phyloP scores from a whole-genome alignment of 2,329 filamentous ascomycete genomes.

The Albifimbria verrucaria region DNA sequence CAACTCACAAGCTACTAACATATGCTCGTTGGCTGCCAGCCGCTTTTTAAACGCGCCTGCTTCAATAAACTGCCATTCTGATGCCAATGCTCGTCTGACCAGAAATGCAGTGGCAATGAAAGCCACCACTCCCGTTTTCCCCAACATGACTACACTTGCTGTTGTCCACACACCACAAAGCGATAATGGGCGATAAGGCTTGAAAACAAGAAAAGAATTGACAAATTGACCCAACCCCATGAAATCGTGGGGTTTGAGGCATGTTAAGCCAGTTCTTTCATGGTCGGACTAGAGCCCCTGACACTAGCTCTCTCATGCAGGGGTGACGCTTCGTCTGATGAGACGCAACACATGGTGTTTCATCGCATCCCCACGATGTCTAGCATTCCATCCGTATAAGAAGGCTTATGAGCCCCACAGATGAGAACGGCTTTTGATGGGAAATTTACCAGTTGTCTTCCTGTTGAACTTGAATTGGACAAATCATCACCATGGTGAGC shows the following conservation, averaged over 20 bases:
- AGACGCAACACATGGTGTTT: constrained; percentile 1
- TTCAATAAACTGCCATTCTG: constrained; percentile 7
- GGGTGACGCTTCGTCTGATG: too few relatives aligned
- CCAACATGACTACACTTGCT: background rate
- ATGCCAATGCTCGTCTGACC: background rate
- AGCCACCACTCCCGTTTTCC: background rate
- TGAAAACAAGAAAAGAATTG: constrained; percentile 1
- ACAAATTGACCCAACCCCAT: too few relatives aligned
- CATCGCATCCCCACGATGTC: background rate
- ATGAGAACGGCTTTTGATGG: too few relatives aligned
- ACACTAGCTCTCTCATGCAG: too few relatives aligned
- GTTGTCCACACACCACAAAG: too few relatives aligned
- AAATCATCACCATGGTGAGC: background rate
- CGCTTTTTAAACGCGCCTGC: constrained; percentile 6
- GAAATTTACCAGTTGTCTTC: background rate
- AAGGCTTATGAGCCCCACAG: too few relatives aligned
- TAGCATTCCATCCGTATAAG: too few relatives aligned
- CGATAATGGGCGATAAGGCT: too few relatives aligned
- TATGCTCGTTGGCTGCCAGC: constrained; percentile 14
- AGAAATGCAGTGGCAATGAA: constrained; percentile 3
- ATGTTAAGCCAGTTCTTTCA: too few relatives aligned
- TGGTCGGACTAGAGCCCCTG: too few relatives aligned
- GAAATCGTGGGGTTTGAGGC: too few relatives aligned
- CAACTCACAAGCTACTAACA: constrained; percentile 30
- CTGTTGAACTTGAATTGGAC: background rate